Evolutionary conservation across 805 yeast genomes (phyloP).

Genomic region (Saccharomycopsis sp.): DNA sequence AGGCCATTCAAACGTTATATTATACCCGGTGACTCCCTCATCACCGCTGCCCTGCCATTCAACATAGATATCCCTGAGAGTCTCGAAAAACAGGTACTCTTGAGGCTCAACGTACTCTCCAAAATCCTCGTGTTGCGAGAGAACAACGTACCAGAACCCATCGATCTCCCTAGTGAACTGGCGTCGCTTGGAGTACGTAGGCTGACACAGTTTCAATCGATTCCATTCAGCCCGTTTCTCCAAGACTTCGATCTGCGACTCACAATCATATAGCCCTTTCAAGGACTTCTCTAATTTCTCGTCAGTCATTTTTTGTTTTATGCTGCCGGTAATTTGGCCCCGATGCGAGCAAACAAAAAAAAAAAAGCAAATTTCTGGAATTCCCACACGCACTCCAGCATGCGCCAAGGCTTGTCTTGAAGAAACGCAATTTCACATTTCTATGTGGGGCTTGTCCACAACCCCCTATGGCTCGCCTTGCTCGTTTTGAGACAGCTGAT

Average conservation of each 20-base stretch:
- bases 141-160: conserved; percentile 80
- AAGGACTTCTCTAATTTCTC: too few relatives aligned
- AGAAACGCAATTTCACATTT: too few relatives aligned
- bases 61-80: conserved; percentile 56
- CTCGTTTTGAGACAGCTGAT: too few relatives aligned
- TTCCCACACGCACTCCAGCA: too few relatives aligned
- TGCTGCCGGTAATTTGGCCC: too few relatives aligned
- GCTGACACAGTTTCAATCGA: conserved; percentile 45
- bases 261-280: conserved; percentile 10
- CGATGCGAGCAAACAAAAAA: too few relatives aligned
- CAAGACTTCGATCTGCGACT: conserved; percentile 8
- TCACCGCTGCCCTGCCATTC: conserved; percentile 35
- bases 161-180: conserved; percentile 48
- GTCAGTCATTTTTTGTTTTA: too few relatives aligned
- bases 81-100: conserved; percentile 71
- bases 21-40: conserved; percentile 39
- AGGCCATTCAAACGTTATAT: conserved; percentile 46
- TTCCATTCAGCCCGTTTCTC: conserved; percentile 32
- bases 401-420: too few relatives aligned
- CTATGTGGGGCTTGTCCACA: too few relatives aligned
- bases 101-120: conserved; percentile 71
- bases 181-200: conserved; percentile 54
- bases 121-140: conserved; percentile 80
- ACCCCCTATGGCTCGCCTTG: too few relatives aligned
- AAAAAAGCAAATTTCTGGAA: too few relatives aligned